A percentile compares a stretch with the other conserved stretches of the same genome.
Evolutionary conservation across 2,329 filamentous ascomycete species (phyloP).

Genomic region (Pseudocercospora eumusae): DNA sequence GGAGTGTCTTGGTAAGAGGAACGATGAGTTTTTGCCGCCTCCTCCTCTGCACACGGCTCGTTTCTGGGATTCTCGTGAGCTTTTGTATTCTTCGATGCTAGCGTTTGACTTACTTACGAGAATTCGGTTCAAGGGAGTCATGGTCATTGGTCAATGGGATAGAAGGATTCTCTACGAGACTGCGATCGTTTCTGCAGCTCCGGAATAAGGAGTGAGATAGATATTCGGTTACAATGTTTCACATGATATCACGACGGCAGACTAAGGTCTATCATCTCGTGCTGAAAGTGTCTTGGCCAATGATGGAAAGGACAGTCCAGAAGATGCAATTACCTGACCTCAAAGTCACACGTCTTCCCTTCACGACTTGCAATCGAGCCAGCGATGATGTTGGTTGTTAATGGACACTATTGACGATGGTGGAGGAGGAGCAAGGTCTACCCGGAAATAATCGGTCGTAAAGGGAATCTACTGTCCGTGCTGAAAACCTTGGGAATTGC

Average conservation of each 20-base stretch:
- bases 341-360: no score
- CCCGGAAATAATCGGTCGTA: slow-evolving; percentile 14
- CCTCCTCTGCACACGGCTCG: no score
- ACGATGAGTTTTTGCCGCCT: no score
- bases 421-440: not conserved
- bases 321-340: not conserved
- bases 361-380: no score
- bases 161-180: no score
- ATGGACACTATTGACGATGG: not conserved
- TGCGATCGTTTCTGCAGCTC: no score
- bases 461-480: not conserved
- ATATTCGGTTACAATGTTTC: not conserved
- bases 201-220: no score
- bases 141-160: not conserved
- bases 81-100: not conserved
- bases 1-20: no score
- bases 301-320: not conserved
- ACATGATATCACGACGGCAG: not conserved
- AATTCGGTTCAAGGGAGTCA: not conserved
- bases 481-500: no score
- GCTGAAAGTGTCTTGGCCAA: not conserved
- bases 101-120: slow-evolving; percentile 5
- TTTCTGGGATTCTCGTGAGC: not conserved
- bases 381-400: not conserved
- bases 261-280: not conserved